Percentiles rank a stretch among this genome's conserved stretches.
These are phyloP conservation scores for Puccinia hordei DNA, from an alignment of 1,284 basidiomycete species.

Conservation along the genomic window DNA sequence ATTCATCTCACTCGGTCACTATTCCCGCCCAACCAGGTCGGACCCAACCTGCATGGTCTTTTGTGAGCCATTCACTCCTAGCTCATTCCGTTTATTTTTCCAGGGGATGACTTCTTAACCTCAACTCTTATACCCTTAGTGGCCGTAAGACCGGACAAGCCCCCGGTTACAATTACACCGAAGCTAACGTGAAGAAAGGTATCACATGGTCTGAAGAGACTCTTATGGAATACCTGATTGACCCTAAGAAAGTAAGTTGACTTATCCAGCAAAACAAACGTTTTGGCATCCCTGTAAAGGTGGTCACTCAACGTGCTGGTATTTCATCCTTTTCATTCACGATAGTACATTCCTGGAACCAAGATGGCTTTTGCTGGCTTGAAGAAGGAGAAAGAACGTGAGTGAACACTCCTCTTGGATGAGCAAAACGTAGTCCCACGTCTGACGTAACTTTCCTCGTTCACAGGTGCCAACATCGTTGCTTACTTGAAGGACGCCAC, in stretches of 20 bases:
- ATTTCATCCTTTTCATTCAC: conserved; percentile 43
- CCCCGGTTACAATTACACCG: conserved; percentile 85
- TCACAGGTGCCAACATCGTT: conserved; percentile 34
- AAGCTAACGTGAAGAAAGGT: conserved; percentile 95
- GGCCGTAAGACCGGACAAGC: conserved; percentile 89
- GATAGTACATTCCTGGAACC: conserved; percentile 86
- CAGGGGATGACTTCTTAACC: not conserved
- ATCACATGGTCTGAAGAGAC: conserved; percentile 67
- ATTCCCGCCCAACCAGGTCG: conserved; percentile 65
- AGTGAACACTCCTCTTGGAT: conserved; percentile 60
- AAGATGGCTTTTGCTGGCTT: conserved; percentile 98
- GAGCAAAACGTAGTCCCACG: not conserved
- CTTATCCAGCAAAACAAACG: not conserved
- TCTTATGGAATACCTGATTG: conserved; percentile 30
- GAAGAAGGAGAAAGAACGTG: conserved; percentile 95
- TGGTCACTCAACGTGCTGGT: not conserved
- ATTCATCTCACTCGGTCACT: not conserved
- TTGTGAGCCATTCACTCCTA: conserved; percentile 54
- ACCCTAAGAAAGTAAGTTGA: conserved; percentile 31
- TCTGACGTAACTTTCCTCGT: not conserved
- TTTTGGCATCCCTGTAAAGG: not conserved
- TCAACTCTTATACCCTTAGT: conserved; percentile 60
- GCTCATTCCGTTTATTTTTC: not conserved
- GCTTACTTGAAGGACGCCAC: conserved; percentile 73
- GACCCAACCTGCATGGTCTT: conserved; percentile 90